These are phyloP conservation scores for Berkeleyomyces basicola DNA, from an alignment of 2,329 filamentous ascomycete genomes.

Conservation along the genomic window DNA sequence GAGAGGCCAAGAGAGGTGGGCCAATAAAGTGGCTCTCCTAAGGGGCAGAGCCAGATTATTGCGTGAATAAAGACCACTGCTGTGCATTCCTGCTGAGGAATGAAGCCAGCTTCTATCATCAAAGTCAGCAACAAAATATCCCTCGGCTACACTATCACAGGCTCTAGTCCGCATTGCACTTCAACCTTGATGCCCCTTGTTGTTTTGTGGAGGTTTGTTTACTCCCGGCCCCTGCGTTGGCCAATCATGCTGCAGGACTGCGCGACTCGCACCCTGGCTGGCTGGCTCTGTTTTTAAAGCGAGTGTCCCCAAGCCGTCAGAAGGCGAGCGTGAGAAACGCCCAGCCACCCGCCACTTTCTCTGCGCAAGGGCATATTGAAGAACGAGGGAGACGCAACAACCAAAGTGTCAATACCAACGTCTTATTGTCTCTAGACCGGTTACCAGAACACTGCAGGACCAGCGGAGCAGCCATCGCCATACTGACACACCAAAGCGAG, in stretches of 20 bases:
- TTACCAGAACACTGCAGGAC: not conserved
- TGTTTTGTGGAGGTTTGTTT: constrained; percentile 13
- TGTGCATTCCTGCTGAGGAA: not conserved
- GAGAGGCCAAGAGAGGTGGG: not conserved
- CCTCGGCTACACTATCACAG: constrained; percentile 1
- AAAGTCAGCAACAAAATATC: not conserved
- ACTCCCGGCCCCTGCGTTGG: constrained; percentile 3
- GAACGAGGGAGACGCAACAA: not conserved
- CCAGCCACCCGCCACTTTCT: constrained; percentile 3
- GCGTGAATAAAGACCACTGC: not conserved
- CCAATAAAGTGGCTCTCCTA: not conserved
- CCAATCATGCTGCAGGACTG: constrained; percentile 6
- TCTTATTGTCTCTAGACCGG: not conserved
- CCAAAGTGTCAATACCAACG: not conserved
- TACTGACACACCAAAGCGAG: not conserved
- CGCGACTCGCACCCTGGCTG: constrained; percentile 5
- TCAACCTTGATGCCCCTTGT: not conserved
- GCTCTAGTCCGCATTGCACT: not conserved
- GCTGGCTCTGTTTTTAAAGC: not conserved
- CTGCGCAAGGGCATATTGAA: constrained; percentile 1
- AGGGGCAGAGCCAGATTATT: not conserved
- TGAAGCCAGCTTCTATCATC: not conserved
- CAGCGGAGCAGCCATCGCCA: not conserved
- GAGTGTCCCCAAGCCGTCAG: not conserved
- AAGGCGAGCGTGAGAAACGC: not conserved